Evolutionary conservation across 306 rosid genomes (phyloP), one percentile per base, ranked within the genome.

Genomic region (Fagus crenata): DNA sequence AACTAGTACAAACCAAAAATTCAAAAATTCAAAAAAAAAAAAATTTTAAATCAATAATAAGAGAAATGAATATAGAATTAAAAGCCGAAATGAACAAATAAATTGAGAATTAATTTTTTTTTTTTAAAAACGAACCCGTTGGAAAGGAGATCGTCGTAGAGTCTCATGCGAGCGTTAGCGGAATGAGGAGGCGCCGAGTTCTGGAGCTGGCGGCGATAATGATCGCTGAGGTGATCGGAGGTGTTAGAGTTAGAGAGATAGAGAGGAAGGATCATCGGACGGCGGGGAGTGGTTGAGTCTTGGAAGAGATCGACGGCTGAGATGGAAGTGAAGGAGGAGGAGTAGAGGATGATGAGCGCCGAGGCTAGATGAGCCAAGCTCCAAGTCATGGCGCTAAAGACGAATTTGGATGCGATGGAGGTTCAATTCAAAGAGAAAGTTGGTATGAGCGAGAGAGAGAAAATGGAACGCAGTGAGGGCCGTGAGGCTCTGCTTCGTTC

Each of bases 91-190:
- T 78, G 78, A 67, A 15, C 53, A 15, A 17, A 22, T 22, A 22
- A 22, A 22, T 22, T 22, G 28, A 22, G 28, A 22, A 22, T 22
- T 22, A 22, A 22, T 0, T 22, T 22, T 22, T 22, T 22, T 22
- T 59, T 37, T 55, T 71, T 40, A 67, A 67, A 73, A 32, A 69
- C 2, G 28, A 56, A 60, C 99, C 99, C 99, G 77, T 88, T 88
- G 5, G 84, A 85, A 64, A 95, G 97, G 69, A 95, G 99, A 81
- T 95, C 98, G 68, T 95, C 99, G 78, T 89, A 67, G 81, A 95
- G 99, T 49, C 93, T 42, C 99, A 95, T 92, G 79, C 90, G 96
- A 73, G 98, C 98, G 78, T 84, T 87, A 54, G 90, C 28, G 28
- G 28, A 22, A 22, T 22, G 91, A 3, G 71, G 93, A 37, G 0